Evolutionary conservation across 495 filamentous ascomycete species (phyloP).

Genomic region (Lentithecium fluviatile): DNA sequence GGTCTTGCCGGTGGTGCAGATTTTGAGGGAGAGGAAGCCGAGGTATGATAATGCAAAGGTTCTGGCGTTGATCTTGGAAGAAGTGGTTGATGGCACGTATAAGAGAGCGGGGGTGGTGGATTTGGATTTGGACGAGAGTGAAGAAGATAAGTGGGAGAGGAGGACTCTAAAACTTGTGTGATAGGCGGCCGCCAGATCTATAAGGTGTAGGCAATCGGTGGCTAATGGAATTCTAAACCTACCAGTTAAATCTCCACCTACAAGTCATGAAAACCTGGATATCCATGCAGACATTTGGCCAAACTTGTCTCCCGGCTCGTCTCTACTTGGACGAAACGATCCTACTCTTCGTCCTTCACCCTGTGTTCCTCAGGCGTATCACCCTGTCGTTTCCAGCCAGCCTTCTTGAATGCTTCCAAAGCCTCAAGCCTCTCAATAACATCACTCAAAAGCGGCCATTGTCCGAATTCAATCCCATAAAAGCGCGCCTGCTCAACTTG

Average conservation of each 20-base stretch:
- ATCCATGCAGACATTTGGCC: too few relatives aligned
- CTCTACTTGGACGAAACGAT: too few relatives aligned
- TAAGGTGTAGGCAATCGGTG: too few relatives aligned
- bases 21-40: not conserved
- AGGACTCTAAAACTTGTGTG: not conserved
- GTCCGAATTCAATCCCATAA: slow-evolving; percentile 48
- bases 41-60: not conserved
- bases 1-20: not conserved
- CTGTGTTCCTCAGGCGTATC: not conserved
- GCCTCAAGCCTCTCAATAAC: slow-evolving; percentile 38
- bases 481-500: slow-evolving; percentile 53
- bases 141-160: not conserved
- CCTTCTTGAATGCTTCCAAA: slow-evolving; percentile 10
- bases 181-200: too few relatives aligned
- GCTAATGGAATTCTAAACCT: too few relatives aligned
- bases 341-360: too few relatives aligned
- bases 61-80: not conserved
- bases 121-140: not conserved
- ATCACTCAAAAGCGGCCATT: slow-evolving; percentile 44
- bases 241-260: too few relatives aligned
- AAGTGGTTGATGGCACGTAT: not conserved
- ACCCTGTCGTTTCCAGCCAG: slow-evolving; percentile 35
- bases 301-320: too few relatives aligned
- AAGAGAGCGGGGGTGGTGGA: not conserved
- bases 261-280: too few relatives aligned